phyloP scores from a whole-genome alignment of 1,284 basidiomycete species.

The Melanopsichium pennsylvanicum region DNA sequence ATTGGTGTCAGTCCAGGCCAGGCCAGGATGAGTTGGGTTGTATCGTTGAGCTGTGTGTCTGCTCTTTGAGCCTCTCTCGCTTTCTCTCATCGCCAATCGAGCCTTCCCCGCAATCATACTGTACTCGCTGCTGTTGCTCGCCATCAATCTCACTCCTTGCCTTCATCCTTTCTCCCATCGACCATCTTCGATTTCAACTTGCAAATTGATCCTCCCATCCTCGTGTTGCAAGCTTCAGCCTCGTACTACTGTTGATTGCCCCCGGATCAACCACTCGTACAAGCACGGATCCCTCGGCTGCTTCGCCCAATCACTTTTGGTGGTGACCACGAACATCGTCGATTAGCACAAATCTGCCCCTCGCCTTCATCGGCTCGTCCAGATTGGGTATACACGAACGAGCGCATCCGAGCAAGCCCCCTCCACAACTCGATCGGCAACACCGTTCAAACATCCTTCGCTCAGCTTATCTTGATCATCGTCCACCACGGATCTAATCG shows the following conservation, averaged over 20 bases:
- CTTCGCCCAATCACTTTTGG: no score
- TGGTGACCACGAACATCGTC: no score
- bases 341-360: no score
- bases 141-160: no score
- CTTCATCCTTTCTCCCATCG: neutral
- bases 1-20: no score
- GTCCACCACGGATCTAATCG: neutral
- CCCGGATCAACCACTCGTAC: no score
- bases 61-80: neutral
- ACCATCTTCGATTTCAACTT: neutral
- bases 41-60: neutral
- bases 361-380: no score
- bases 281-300: no score
- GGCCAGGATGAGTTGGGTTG: no score
- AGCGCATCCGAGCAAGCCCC: no score
- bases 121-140: no score
- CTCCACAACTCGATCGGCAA: neutral
- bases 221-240: neutral
- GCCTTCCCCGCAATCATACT: constrained; percentile 20
- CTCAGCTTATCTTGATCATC: neutral
- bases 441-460: neutral
- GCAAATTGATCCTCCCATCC: neutral
- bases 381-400: neutral
- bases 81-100: neutral
- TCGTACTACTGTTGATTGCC: neutral